A percentile compares a stretch with the other conserved stretches of the same genome.
These are phyloP conservation scores for Lipomyces spencermartinsiae DNA, from an alignment of 805 yeast genomes.

Conservation along the genomic window DNA sequence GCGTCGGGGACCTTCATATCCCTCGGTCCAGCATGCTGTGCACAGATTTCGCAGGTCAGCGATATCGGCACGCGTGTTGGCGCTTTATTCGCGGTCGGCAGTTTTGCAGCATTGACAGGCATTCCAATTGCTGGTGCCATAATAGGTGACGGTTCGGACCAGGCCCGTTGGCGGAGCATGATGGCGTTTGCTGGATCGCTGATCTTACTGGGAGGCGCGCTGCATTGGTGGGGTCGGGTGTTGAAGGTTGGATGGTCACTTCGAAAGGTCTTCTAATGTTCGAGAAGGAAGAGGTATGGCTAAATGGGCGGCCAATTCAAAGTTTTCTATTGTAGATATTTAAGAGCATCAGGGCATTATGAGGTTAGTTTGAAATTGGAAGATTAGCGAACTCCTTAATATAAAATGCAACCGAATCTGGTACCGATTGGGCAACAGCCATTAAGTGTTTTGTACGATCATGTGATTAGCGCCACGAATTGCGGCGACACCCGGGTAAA, in stretches of 20 bases:
- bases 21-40: constrained; percentile 45
- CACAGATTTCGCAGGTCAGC: constrained; percentile 39
- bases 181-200: constrained; percentile 20
- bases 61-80: constrained; percentile 59
- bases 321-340: no score
- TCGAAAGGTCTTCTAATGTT: constrained; percentile 5
- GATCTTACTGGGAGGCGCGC: constrained; percentile 12
- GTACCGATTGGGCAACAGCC: not conserved
- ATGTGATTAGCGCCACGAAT: not conserved
- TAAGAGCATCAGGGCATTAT: no score
- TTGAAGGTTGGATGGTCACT: constrained; percentile 19
- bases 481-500: constrained; percentile 1
- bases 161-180: constrained; percentile 18
- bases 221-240: constrained; percentile 11
- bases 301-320: no score
- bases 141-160: constrained; percentile 14
- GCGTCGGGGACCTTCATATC: constrained; percentile 45
- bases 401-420: no score
- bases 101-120: constrained; percentile 52
- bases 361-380: no score
- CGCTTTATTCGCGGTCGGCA: constrained; percentile 59
- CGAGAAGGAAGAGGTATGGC: no score
- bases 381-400: no score
- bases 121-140: constrained; percentile 45
- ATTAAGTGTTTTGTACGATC: not conserved